Evolutionary conservation across 805 yeast genomes (phyloP).

Genomic region (Monosporozyma unispora): DNA sequence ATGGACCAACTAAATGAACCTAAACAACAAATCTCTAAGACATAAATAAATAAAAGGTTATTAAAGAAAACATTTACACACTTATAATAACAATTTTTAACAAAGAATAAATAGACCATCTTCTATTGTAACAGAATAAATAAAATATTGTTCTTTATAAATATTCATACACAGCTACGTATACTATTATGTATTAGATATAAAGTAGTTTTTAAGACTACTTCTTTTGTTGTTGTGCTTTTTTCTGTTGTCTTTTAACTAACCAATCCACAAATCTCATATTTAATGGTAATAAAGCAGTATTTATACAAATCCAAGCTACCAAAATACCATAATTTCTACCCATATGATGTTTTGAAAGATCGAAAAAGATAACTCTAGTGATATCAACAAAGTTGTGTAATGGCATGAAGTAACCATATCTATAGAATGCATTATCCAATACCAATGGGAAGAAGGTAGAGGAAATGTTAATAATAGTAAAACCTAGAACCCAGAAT

Average conservation of each 20-base stretch:
- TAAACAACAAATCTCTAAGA: no score
- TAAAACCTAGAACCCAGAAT: slow-evolving; percentile 64
- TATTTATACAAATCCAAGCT: slow-evolving; percentile 51
- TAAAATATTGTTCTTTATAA: no score
- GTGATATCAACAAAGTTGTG: slow-evolving; percentile 55
- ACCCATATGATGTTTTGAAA: slow-evolving; percentile 50
- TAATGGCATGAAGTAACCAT: slow-evolving; percentile 62
- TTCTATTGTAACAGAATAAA: no score
- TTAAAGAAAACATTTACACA: no score
- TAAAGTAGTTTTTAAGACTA: not conserved
- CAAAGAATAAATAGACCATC: no score
- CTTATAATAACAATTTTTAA: no score
- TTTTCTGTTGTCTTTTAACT: slow-evolving; percentile 22
- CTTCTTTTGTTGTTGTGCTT: not conserved
- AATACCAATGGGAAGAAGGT: slow-evolving; percentile 59
- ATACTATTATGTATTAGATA: not conserved
- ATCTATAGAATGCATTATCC: slow-evolving; percentile 45
- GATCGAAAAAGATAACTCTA: slow-evolving; percentile 49
- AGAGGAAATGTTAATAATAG: slow-evolving; percentile 57
- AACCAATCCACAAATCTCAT: slow-evolving; percentile 23
- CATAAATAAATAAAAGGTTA: no score
- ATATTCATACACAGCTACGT: no score
- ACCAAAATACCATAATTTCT: slow-evolving; percentile 49
- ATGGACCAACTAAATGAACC: no score
- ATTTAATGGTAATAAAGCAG: slow-evolving; percentile 37